Percentiles rank a stretch among this genome's conserved stretches.
phyloP scores from a whole-genome alignment of 148 eudicot species.

The Oxyria digyna region DNA sequence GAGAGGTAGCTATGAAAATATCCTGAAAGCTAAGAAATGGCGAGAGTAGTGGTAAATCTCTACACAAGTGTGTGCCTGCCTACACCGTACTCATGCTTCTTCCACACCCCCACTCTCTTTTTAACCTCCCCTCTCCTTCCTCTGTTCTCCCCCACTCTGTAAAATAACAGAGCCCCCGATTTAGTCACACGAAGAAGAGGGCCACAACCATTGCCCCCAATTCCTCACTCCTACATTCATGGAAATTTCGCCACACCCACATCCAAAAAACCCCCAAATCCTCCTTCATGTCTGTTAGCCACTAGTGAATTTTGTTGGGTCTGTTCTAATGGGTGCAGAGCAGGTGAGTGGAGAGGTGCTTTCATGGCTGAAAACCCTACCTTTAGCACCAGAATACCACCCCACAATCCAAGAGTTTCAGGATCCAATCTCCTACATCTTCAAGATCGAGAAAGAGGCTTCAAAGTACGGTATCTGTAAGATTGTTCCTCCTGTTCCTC shows the following conservation, averaged over 20 bases:
- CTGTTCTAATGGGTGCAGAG: conserved; percentile 24
- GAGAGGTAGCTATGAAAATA: too few relatives aligned
- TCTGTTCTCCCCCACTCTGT: conserved; percentile 3
- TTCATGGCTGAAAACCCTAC: conserved; percentile 81
- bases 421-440: conserved; percentile 92
- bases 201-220: neutral
- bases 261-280: conserved; percentile 16
- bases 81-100: neutral
- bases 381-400: conserved; percentile 88
- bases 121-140: neutral
- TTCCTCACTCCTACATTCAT: neutral
- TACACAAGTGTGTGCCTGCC: too few relatives aligned
- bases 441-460: conserved; percentile 85
- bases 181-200: neutral
- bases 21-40: too few relatives aligned
- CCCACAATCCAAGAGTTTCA: conserved; percentile 82
- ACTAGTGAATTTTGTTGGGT: neutral
- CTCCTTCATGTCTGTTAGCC: neutral
- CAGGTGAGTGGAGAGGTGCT: conserved; percentile 43
- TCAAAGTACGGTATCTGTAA: conserved; percentile 84
- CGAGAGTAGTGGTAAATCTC: neutral
- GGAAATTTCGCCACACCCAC: neutral
- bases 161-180: neutral
- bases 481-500: conserved; percentile 75
- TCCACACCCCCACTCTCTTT: neutral